phyloP scores from a whole-genome alignment of 2,329 filamentous ascomycete genomes.

The Tolypocladium amazonense region DNA sequence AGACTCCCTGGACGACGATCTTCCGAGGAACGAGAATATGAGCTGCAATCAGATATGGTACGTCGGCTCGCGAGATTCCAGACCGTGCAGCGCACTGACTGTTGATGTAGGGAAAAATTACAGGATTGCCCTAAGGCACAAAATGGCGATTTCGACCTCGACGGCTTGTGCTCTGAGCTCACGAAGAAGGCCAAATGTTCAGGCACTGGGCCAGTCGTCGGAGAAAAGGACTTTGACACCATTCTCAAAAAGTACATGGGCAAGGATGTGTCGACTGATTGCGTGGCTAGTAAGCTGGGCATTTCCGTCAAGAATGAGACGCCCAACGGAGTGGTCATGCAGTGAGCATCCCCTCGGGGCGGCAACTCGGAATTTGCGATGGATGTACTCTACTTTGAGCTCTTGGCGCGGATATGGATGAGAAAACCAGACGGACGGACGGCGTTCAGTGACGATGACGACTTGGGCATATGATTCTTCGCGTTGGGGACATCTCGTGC shows the following conservation, averaged over 20 bases:
- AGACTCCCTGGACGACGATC: slow-evolving; percentile 58
- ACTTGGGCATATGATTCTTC: not conserved
- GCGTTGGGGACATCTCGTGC: not conserved
- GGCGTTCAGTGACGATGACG: not conserved
- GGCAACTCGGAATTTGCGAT: too few relatives aligned
- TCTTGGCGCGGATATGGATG: not conserved
- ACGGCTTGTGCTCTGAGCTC: slow-evolving; percentile 83
- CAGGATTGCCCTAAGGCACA: slow-evolving; percentile 81
- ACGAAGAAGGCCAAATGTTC: slow-evolving; percentile 95
- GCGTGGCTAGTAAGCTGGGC: slow-evolving; percentile 43
- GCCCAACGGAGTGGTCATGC: slow-evolving; percentile 7
- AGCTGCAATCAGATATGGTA: slow-evolving; percentile 93
- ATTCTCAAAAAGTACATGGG: slow-evolving; percentile 58
- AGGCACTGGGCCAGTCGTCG: slow-evolving; percentile 78
- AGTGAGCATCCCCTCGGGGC: not conserved
- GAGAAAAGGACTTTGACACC: slow-evolving; percentile 77
- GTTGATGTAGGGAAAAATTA: slow-evolving; percentile 65
- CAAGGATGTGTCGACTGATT: slow-evolving; percentile 23
- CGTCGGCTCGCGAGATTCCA: slow-evolving; percentile 21
- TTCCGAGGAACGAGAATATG: slow-evolving; percentile 48
- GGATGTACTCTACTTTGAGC: not conserved
- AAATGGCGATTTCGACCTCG: slow-evolving; percentile 85
- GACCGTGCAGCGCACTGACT: slow-evolving; percentile 26
- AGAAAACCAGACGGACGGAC: not conserved
- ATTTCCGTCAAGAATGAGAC: slow-evolving; percentile 32